Base-by-base conservation (phyloP, 2,329 filamentous ascomycete genomes). In the Fusarium pininemorale region DNA sequence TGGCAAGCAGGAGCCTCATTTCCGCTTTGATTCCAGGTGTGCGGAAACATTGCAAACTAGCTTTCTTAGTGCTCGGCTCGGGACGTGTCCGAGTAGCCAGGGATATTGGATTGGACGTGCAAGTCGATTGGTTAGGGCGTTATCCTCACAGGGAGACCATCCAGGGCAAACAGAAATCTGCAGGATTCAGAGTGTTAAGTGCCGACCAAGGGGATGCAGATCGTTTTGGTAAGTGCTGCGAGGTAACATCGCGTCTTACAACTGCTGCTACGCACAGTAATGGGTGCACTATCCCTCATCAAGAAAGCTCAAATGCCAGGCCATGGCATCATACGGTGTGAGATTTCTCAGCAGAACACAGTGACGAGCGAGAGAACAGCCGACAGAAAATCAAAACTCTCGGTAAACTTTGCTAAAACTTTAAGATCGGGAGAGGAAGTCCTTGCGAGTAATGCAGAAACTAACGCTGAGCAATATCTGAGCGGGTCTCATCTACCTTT, bases 141-240 rank as follows among this genome's bases (percentile, higher is more conserved):
- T 18, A 5, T 16, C 15, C 5, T 24, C 16, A 24, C 15, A 1
- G 41, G 0, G 0, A 24, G 41, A 0, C n/a, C 12, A 5, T 44
- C 41, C 15, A 6, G 11, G 4, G 10, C n/a, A 44, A 18, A 44
- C 13, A 32, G 30, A 32, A 16, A 15, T 12, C n/a, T 16, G 41
- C 41, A 16, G 41, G 15, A 7, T 16, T 24, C 41, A 15, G n/a
- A 44, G 15, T 41, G 8, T 24, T 7, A 7, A 12, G 6, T n/a
- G 22, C 38, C 38, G 7, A 13, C 12, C 20, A 14, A 41, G 39
- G 22, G 13, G 13, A 15, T n/a, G 13, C 8, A 41, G 22, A 41
- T 41, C 20, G 22, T 41, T n/a, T n/a, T 41, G 14, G 22, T 1
- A n/a, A 41, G 22, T n/a, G 13, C 0, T 41, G 8, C 7, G 7